These are phyloP conservation scores for Chrysanthemum lavandulifolium DNA, from an alignment of 129 eudicot genomes.

Conservation along the genomic window DNA sequence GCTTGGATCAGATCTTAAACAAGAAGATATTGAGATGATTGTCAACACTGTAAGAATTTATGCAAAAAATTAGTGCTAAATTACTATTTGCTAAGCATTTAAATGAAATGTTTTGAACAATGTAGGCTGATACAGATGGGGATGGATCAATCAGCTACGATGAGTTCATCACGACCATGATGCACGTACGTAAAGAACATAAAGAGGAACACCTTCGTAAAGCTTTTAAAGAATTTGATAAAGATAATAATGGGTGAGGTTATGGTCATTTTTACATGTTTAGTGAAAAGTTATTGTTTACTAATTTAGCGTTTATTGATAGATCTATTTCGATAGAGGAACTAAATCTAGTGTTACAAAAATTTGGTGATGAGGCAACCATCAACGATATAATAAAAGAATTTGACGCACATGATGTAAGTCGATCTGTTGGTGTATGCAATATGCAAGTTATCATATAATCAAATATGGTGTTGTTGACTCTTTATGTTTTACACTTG, in stretches of 20 bases:
- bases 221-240: conserved; percentile 63
- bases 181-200: conserved; percentile 63
- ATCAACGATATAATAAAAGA: conserved; percentile 23
- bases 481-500: conserved; percentile 5
- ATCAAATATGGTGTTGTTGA: neutral
- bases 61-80: neutral
- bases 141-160: conserved; percentile 68
- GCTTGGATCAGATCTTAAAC: conserved; percentile 45
- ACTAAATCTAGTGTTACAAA: conserved; percentile 2
- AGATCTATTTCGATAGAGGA: conserved; percentile 9
- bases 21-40: too few relatives aligned
- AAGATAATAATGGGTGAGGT: conserved; percentile 52
- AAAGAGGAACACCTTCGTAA: conserved; percentile 62
- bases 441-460: neutral
- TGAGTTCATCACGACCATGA: conserved; percentile 80
- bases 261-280: neutral
- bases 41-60: neutral
- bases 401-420: conserved; percentile 13
- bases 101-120: neutral
- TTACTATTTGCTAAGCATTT: neutral
- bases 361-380: conserved; percentile 6
- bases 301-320: neutral
- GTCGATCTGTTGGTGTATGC: neutral
- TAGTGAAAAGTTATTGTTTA: neutral
- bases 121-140: conserved; percentile 86